These are phyloP conservation scores for Pistacia vera DNA, from an alignment of 345 rosid genomes.

Conservation along the genomic window DNA sequence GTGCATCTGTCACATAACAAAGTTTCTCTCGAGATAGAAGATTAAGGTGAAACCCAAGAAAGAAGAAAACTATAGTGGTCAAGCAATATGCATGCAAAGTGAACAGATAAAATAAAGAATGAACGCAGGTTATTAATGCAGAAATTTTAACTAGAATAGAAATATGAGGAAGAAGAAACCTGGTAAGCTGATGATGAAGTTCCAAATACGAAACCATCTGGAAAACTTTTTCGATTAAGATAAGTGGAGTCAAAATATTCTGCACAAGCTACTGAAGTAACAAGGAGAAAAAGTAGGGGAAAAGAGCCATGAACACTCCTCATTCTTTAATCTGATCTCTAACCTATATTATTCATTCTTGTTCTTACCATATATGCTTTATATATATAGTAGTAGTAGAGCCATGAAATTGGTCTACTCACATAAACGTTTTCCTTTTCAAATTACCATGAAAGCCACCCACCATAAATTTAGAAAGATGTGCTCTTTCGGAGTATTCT, in stretches of 20 bases:
- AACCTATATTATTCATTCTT: no score
- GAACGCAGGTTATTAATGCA: no score
- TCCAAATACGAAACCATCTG: slow-evolving; percentile 37
- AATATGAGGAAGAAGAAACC: slow-evolving; percentile 4
- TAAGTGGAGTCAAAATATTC: background rate
- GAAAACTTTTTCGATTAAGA: slow-evolving; percentile 36
- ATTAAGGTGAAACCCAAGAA: no score
- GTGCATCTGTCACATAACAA: no score
- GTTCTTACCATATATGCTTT: background rate
- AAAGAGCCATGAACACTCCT: background rate
- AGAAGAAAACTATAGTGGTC: no score
- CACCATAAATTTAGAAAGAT: background rate
- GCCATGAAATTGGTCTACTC: background rate
- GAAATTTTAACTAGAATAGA: no score
- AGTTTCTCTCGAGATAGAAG: no score
- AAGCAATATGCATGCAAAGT: no score
- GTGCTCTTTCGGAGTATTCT: background rate
- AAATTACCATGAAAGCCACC: background rate
- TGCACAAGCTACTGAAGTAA: background rate
- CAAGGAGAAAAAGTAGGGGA: slow-evolving; percentile 1
- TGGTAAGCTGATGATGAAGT: slow-evolving; percentile 41
- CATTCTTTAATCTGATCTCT: background rate
- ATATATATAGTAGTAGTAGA: background rate
- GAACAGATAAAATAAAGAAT: no score
- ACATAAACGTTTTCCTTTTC: background rate